phyloP scores from a whole-genome alignment of 192 early-diverging fungal genomes.

The Pecoramyces ruminantium region DNA sequence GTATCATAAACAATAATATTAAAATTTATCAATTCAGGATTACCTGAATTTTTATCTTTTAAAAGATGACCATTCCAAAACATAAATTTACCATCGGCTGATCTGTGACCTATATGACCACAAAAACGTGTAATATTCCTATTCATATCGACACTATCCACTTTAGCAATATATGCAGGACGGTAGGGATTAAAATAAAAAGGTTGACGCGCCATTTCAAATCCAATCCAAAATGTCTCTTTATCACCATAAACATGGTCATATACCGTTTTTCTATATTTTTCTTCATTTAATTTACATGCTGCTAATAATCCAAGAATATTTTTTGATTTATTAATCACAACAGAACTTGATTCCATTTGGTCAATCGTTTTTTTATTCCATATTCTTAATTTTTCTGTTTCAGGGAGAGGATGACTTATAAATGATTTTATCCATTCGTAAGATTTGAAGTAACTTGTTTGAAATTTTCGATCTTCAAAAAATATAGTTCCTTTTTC shows the following conservation, averaged over 20 bases:
- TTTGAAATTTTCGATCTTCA: constrained; percentile 32
- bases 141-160: too few relatives aligned
- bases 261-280: constrained; percentile 27
- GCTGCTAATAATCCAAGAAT: constrained; percentile 29
- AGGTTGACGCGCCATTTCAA: constrained; percentile 37
- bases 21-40: too few relatives aligned
- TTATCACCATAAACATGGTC: constrained; percentile 39
- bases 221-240: constrained; percentile 51
- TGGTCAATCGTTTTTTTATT: constrained; percentile 10
- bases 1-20: too few relatives aligned
- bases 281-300: constrained; percentile 19
- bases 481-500: constrained; percentile 40
- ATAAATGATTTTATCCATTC: constrained; percentile 31
- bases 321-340: constrained; percentile 27
- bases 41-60: too few relatives aligned
- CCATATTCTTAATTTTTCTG: constrained; percentile 16
- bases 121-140: too few relatives aligned
- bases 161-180: too few relatives aligned
- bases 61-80: too few relatives aligned
- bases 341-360: constrained; percentile 40
- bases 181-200: constrained; percentile 10
- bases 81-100: too few relatives aligned
- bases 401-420: constrained; percentile 18
- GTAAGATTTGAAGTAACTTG: too few relatives aligned
- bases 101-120: too few relatives aligned